Evolutionary conservation across 106 monocot genomes (phyloP).

Genomic region (Dendrobium catenatum): DNA sequence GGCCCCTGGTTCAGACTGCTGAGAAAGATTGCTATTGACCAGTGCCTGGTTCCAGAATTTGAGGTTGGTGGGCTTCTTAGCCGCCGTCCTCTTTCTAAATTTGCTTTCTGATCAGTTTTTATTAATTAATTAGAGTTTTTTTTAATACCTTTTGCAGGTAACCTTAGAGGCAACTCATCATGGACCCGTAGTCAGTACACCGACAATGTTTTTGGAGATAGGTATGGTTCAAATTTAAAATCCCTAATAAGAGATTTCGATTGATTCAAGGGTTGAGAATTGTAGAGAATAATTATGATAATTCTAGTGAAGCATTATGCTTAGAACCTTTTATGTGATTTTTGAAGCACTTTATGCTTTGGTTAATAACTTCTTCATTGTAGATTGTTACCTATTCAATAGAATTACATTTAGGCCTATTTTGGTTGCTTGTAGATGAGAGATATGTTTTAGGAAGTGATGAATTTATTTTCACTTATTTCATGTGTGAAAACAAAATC

Average conservation of each 20-base stretch:
- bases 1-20: conserved; percentile 83
- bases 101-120: not conserved
- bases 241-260: not conserved
- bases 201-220: conserved; percentile 90
- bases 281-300: conserved; percentile 2
- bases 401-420: not conserved
- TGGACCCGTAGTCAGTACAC: conserved; percentile 76
- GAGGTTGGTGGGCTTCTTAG: conserved; percentile 36
- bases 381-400: not conserved
- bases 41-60: conserved; percentile 81
- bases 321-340: not conserved
- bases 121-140: not conserved
- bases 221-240: conserved; percentile 30
- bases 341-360: not conserved
- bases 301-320: not conserved
- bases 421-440: not conserved
- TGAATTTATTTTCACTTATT: not conserved
- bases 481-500: not conserved
- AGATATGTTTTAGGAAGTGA: not conserved
- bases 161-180: conserved; percentile 98
- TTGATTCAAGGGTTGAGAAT: not conserved
- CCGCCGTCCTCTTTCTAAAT: not conserved
- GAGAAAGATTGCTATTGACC: conserved; percentile 52
- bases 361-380: not conserved
- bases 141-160: conserved; percentile 33